phyloP scores from a whole-genome alignment of 768 basidiomycete genomes.

The Tulasnella sp. region DNA sequence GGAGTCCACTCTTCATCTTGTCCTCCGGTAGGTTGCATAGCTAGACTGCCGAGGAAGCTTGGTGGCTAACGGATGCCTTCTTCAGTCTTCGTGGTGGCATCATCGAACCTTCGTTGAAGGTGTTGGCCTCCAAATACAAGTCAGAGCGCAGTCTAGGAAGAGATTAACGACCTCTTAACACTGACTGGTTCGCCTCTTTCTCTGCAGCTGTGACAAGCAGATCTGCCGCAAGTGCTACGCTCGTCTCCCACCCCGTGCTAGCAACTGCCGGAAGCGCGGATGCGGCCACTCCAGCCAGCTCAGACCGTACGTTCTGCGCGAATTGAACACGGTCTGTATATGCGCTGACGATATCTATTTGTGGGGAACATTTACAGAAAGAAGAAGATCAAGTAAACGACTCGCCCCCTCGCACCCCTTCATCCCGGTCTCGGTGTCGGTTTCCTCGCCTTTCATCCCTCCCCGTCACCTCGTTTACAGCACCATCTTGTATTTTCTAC shows the following conservation, averaged over 20 bases:
- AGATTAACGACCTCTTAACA: no score
- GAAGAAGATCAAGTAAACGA: constrained; percentile 86
- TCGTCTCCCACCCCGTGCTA: constrained; percentile 97
- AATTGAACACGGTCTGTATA: constrained; percentile 10
- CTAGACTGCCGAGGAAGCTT: neutral
- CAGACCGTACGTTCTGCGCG: constrained; percentile 64
- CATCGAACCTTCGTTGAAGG: constrained; percentile 98
- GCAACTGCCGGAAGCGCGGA: constrained; percentile 96
- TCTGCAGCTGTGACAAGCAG: constrained; percentile 78
- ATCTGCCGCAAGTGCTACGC: constrained; percentile 99
- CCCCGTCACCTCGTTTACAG: neutral
- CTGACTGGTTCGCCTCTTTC: no score
- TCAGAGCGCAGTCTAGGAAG: no score
- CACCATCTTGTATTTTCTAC: neutral
- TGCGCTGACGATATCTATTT: neutral
- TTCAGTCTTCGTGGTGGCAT: constrained; percentile 90
- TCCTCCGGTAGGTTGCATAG: constrained; percentile 43
- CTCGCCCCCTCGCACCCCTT: neutral
- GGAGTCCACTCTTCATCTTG: constrained; percentile 41
- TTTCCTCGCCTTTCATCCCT: neutral
- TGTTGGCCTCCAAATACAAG: constrained; percentile 95
- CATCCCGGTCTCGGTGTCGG: neutral
- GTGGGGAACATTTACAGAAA: constrained; percentile 50
- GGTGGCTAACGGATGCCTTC: constrained; percentile 16
- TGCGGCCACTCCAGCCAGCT: constrained; percentile 90